Percentiles rank a stretch among this genome's conserved stretches.
These are phyloP conservation scores for Dactylellina parvicollis DNA, from an alignment of 2,329 filamentous ascomycete species.

Conservation along the genomic window DNA sequence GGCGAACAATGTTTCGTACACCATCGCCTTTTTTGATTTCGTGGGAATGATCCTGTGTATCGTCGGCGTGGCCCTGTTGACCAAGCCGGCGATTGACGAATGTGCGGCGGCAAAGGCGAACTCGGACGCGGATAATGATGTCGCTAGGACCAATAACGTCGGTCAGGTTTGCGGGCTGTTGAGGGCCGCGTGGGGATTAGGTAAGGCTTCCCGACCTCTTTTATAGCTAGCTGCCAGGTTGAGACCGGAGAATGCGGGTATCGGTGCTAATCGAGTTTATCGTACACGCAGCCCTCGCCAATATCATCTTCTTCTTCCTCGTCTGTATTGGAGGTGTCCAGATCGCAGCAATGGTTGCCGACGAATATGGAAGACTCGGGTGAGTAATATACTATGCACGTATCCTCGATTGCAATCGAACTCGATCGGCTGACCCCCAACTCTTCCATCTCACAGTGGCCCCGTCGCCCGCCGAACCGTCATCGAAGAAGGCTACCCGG, in stretches of 20 bases:
- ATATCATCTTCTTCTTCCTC: conserved; percentile 48
- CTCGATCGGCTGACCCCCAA: background rate
- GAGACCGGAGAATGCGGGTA: background rate
- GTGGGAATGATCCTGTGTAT: conserved; percentile 44
- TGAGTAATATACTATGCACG: conserved; percentile 7
- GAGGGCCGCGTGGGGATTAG: conserved; percentile 44
- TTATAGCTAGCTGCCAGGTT: background rate
- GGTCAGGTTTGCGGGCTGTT: conserved; percentile 29
- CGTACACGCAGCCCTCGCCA: conserved; percentile 21
- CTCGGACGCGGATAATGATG: conserved; percentile 17
- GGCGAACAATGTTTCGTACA: conserved; percentile 41
- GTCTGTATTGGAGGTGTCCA: conserved; percentile 17
- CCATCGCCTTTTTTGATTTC: conserved; percentile 47
- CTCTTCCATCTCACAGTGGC: conserved; percentile 9
- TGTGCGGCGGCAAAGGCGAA: conserved; percentile 37
- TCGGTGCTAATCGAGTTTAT: background rate
- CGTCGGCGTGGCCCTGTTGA: conserved; percentile 42
- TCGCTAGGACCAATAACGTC: conserved; percentile 13
- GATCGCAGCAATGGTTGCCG: conserved; percentile 40
- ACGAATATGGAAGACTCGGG: conserved; percentile 43
- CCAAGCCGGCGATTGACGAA: conserved; percentile 40
- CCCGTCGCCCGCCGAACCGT: conserved; percentile 49
- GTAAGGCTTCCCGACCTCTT: conserved; percentile 4
- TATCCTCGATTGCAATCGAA: background rate
- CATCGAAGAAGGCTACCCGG: conserved; percentile 47